Evolutionary conservation across 306 rosid genomes (phyloP), one percentile per base, ranked within the genome.

Genomic region (Senna siamea): DNA sequence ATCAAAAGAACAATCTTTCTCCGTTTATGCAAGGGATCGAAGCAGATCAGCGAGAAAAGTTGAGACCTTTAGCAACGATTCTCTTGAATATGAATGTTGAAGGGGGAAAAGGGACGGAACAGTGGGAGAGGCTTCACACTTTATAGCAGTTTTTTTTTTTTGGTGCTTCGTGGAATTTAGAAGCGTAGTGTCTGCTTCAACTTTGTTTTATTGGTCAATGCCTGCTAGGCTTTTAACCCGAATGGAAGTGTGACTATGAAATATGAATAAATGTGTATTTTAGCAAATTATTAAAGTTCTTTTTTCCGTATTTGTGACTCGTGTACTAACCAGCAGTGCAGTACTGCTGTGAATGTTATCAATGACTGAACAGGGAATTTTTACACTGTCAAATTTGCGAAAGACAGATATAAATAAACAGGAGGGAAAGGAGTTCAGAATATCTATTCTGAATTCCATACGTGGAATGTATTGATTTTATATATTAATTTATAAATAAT

Each of bases 31-130:
- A 69, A 56, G 69, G 34, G 41, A 20, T 47, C 55, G 83, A 70
- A 69, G 81, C 51, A 61, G 70, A 62, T 12, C 37, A 44, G 71
- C 19, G 32, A 74, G 8, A 12, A 28, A 46, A 46, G 47, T 6
- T 0, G 10, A 20, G 50, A 59, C n/a, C n/a, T 15, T 17, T 7
- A 28, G 56, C 52, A 30, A 30, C 69, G 73, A 51, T 61, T 69
- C 51, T 18, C 5, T 43, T 17, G 71, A 70, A 34, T 26, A 19
- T 48, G 83, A 67, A 73, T 66, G 54, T 47, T 20, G 6, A 55
- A 34, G 57, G 43, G 60, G 35, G 55, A 7, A 67, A 76, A 18
- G 81, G 66, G 75, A 12, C 71, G 54, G 5, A 46, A 47, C 0
- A 1, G 4, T 0, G 30, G 5, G 58, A 9, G 76, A 2, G 60